A percentile compares a stretch with the other conserved stretches of the same genome.
Conservation (phyloP, 495 filamentous ascomycete species). For the Polyplosphaeria fusca region DNA sequence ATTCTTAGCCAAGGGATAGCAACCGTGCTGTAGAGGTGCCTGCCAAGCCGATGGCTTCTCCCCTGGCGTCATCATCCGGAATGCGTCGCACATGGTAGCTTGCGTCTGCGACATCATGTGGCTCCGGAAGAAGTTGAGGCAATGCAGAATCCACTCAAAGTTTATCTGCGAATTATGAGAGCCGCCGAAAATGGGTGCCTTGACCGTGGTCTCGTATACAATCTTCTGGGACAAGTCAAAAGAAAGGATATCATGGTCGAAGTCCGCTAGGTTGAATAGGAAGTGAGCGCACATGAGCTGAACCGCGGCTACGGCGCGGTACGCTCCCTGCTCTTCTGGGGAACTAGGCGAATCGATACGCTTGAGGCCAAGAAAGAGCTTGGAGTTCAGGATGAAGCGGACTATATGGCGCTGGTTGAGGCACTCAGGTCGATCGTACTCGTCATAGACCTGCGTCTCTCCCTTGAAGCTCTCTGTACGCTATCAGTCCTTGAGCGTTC, state of each 20-base stretch:
- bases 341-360: background rate
- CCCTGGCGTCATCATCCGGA: slow-evolving; percentile 11
- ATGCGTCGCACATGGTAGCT: slow-evolving; percentile 25
- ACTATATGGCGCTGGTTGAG: slow-evolving; percentile 15
- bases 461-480: slow-evolving; percentile 28
- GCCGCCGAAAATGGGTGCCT: slow-evolving; percentile 34
- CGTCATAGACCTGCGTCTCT: slow-evolving; percentile 5
- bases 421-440: slow-evolving; percentile 12
- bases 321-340: no score
- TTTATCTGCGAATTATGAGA: slow-evolving; percentile 31
- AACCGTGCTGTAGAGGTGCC: slow-evolving; percentile 8
- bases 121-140: slow-evolving; percentile 42
- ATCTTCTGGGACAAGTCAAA: slow-evolving; percentile 34
- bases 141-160: slow-evolving; percentile 36
- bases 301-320: slow-evolving; percentile 30
- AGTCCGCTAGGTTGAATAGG: slow-evolving; percentile 23
- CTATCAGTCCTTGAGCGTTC: background rate
- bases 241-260: slow-evolving; percentile 10
- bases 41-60: slow-evolving; percentile 34
- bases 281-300: slow-evolving; percentile 35
- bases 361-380: background rate
- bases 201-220: slow-evolving; percentile 31
- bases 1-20: slow-evolving; percentile 27
- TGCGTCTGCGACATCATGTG: slow-evolving; percentile 37
- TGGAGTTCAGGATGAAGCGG: slow-evolving; percentile 20